Conservation (phyloP, 2,329 filamentous ascomycete species). For the Didymella sp. region DNA sequence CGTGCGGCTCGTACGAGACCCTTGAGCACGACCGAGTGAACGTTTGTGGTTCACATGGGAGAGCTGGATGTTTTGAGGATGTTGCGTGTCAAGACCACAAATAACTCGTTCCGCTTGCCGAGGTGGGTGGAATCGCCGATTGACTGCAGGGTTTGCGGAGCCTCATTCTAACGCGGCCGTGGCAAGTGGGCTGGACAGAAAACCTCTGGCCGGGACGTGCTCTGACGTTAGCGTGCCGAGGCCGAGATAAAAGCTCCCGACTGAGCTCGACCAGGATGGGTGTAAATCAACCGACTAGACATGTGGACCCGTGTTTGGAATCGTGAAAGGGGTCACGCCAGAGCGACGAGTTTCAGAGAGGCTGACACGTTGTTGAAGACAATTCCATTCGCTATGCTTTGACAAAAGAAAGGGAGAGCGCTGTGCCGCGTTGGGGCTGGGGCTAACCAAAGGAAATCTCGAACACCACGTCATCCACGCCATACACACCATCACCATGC, state of each 20-base stretch:
- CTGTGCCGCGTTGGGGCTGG: constrained; percentile 1
- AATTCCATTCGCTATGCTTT: constrained; percentile 17
- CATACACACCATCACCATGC: not conserved
- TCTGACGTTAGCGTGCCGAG: constrained; percentile 12
- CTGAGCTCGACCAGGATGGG: not conserved
- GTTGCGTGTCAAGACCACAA: not conserved
- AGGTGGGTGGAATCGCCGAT: constrained; percentile 7
- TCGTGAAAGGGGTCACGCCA: not conserved
- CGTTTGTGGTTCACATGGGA: not conserved
- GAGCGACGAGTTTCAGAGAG: no score
- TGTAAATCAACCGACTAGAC: not conserved
- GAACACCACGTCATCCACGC: not conserved
- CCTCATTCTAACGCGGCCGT: constrained; percentile 6
- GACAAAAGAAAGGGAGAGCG: constrained; percentile 5
- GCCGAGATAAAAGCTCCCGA: not conserved
- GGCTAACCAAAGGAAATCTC: constrained; percentile 1
- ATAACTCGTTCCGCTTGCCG: not conserved
- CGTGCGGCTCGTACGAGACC: constrained; percentile 14
- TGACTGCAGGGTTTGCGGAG: constrained; percentile 7
- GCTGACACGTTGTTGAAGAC: not conserved
- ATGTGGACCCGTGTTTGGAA: not conserved
- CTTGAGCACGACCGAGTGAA: not conserved
- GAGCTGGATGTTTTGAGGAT: not conserved
- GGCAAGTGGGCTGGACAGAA: constrained; percentile 8
- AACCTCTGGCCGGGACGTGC: constrained; percentile 5